Conservation (phyloP, 345 rosid genomes). For the Hypericum androsaemum region DNA sequence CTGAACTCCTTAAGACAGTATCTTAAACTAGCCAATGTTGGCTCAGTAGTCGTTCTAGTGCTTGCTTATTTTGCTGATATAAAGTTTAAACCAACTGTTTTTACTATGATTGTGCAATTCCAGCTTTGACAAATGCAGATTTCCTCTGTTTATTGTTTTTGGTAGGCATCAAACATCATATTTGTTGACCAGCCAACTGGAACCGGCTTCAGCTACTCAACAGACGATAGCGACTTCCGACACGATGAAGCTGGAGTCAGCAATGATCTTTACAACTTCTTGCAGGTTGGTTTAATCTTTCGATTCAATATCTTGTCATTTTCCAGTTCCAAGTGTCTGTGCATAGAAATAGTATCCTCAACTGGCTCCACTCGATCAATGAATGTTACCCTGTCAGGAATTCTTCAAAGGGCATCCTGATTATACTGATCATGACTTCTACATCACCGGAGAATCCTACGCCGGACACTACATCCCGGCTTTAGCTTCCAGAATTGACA, state of each 20-base stretch:
- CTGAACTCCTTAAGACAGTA: too few relatives aligned
- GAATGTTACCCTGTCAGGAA: constrained; percentile 24
- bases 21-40: too few relatives aligned
- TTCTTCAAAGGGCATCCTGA: constrained; percentile 63
- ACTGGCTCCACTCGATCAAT: too few relatives aligned
- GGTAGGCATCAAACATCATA: constrained; percentile 62
- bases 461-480: constrained; percentile 94
- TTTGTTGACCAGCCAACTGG: constrained; percentile 87
- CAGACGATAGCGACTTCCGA: constrained; percentile 40
- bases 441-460: constrained; percentile 83
- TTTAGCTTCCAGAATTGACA: constrained; percentile 53
- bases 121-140: too few relatives aligned
- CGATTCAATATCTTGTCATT: background rate
- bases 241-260: constrained; percentile 64
- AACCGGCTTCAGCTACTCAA: constrained; percentile 74
- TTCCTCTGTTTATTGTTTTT: too few relatives aligned
- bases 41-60: too few relatives aligned
- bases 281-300: constrained; percentile 48
- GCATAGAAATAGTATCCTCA: too few relatives aligned
- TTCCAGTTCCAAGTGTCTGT: too few relatives aligned
- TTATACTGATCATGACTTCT: constrained; percentile 56
- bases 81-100: too few relatives aligned
- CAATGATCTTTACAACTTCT: constrained; percentile 68
- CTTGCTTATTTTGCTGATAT: too few relatives aligned
- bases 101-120: too few relatives aligned